Percentiles rank a stretch among this genome's conserved stretches.
These are phyloP conservation scores for Taphrina sp. DNA, from an alignment of 1,139 yeast genomes.

Conservation along the genomic window DNA sequence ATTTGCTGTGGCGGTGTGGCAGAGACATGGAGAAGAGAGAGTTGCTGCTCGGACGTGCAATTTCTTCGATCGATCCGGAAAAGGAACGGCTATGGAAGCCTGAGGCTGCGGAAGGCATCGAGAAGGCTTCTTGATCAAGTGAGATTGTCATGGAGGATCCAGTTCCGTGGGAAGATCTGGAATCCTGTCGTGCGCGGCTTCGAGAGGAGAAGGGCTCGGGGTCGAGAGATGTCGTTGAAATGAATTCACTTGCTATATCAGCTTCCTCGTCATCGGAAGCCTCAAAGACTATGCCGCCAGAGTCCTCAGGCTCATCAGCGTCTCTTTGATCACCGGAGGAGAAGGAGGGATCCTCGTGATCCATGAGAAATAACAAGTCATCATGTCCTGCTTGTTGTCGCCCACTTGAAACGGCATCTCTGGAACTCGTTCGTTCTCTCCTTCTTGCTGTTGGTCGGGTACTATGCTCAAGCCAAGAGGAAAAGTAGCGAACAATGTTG, in stretches of 20 bases:
- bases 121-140: conserved; percentile 10
- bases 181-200: background rate
- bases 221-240: background rate
- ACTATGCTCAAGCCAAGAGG: conserved; percentile 81
- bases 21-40: conserved; percentile 18
- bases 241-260: background rate
- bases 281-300: conserved; percentile 11
- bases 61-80: conserved; percentile 10
- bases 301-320: conserved; percentile 2
- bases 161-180: background rate
- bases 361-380: conserved; percentile 4
- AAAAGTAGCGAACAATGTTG: conserved; percentile 90
- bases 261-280: conserved; percentile 4
- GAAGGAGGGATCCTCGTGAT: conserved; percentile 14
- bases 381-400: conserved; percentile 25
- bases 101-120: conserved; percentile 13
- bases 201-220: background rate
- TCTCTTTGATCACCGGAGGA: conserved; percentile 43
- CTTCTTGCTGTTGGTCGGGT: background rate
- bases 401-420: background rate
- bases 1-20: conserved; percentile 12
- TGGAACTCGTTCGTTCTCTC: background rate
- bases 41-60: background rate
- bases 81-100: background rate
- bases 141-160: background rate